Evolutionary conservation across 164 flowering plant species (phyloP).

Genomic region (Dillenia turbinata): DNA sequence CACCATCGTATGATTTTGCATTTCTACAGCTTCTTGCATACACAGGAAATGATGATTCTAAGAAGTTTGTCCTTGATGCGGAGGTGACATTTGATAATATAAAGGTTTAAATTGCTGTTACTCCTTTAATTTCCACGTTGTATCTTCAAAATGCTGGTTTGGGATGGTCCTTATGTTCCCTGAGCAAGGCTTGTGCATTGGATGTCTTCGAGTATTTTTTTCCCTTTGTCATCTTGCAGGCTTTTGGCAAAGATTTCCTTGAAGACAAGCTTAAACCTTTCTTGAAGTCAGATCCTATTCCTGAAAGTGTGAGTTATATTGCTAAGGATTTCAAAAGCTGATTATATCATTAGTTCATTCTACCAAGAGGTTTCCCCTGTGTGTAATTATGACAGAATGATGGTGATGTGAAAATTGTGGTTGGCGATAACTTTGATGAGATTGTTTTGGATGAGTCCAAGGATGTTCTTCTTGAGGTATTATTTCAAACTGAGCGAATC

Average conservation of each 20-base stretch:
- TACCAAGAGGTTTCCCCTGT: neutral
- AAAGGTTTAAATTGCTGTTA: conserved; percentile 46
- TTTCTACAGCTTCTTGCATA: conserved; percentile 62
- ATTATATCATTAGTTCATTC: too few relatives aligned
- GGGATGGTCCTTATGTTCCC: neutral
- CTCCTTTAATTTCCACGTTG: neutral
- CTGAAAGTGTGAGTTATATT: conserved; percentile 61
- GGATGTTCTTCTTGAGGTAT: conserved; percentile 98
- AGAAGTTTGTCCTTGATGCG: conserved; percentile 56
- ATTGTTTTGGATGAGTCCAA: conserved; percentile 94
- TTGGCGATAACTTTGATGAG: conserved; percentile 88
- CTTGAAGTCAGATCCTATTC: conserved; percentile 91
- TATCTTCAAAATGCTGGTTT: too few relatives aligned
- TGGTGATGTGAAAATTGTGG: conserved; percentile 85
- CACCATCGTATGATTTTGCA: neutral
- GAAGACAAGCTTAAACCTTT: conserved; percentile 88
- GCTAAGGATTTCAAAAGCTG: too few relatives aligned
- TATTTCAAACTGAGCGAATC: neutral
- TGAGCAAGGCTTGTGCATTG: neutral
- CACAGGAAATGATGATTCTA: conserved; percentile 69
- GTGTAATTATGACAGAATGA: conserved; percentile 53
- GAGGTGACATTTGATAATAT: conserved; percentile 58
- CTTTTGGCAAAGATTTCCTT: conserved; percentile 67
- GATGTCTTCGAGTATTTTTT: neutral
- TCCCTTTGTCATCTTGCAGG: conserved; percentile 29